Conservation (phyloP, 148 eudicot genomes). For the Arctostaphylos glauca region DNA sequence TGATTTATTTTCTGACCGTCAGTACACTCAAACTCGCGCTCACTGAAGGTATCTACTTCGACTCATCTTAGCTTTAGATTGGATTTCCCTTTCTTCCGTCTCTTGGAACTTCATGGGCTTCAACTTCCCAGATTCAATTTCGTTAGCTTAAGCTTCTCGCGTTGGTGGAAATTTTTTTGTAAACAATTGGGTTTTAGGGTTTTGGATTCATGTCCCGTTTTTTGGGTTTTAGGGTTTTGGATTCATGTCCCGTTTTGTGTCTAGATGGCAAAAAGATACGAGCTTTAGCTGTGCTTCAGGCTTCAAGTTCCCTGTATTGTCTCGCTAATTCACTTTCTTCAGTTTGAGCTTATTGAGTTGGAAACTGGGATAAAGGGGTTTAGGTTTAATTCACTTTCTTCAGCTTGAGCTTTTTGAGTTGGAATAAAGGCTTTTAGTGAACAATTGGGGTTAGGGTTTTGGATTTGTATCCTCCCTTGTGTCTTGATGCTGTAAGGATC, state of each 20-base stretch:
- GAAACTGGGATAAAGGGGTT: conserved; percentile 10
- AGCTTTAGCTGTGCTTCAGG: neutral
- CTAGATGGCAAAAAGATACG: neutral
- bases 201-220: too few relatives aligned
- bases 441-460: conserved; percentile 31
- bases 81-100: neutral
- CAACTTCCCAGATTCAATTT: neutral
- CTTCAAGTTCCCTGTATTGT: neutral
- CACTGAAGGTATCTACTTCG: conserved; percentile 5
- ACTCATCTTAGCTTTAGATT: neutral
- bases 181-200: neutral
- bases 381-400: conserved; percentile 7
- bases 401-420: neutral
- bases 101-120: neutral
- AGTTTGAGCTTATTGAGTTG: neutral
- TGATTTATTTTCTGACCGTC: neutral
- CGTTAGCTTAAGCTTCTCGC: neutral
- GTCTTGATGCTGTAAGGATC: neutral
- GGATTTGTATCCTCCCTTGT: neutral
- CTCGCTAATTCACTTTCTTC: neutral
- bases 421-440: neutral
- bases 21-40: neutral
- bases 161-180: neutral
- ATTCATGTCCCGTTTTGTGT: neutral
- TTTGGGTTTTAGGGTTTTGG: neutral